Evolutionary conservation across 1,284 basidiomycete species (phyloP).

Genomic region (Sanghuangporus baumii): DNA sequence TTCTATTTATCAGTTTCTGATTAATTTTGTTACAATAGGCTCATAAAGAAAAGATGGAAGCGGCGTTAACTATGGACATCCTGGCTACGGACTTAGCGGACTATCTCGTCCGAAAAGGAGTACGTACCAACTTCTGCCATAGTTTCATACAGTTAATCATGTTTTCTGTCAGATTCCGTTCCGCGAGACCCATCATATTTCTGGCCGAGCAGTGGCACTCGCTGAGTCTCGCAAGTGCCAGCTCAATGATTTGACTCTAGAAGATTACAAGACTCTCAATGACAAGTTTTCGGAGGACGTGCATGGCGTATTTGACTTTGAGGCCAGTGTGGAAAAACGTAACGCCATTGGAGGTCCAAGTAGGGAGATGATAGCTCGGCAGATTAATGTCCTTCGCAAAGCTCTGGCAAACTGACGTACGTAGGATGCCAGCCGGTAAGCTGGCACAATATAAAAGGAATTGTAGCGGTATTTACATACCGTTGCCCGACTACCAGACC

Average conservation of each 20-base stretch:
- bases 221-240: conserved; percentile 82
- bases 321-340: conserved; percentile 91
- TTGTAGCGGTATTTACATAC: too few species aligned
- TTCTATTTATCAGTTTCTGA: neutral
- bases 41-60: conserved; percentile 84
- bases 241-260: conserved; percentile 74
- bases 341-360: conserved; percentile 92
- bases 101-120: conserved; percentile 96
- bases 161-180: conserved; percentile 59
- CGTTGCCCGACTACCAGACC: too few species aligned
- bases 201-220: conserved; percentile 91
- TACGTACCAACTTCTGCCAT: conserved; percentile 36
- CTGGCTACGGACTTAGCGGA: conserved; percentile 97
- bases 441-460: too few species aligned
- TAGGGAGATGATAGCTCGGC: conserved; percentile 78
- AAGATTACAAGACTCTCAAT: conserved; percentile 75
- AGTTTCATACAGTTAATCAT: neutral
- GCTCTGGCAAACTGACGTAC: conserved; percentile 32
- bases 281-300: conserved; percentile 83
- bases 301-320: conserved; percentile 82
- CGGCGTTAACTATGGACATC: conserved; percentile 92
- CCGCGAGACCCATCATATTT: conserved; percentile 98
- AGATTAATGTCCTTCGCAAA: conserved; percentile 67
- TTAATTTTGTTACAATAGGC: conserved; percentile 45
- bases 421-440: neutral